Evolutionary conservation across 352 stramenopile species (phyloP).

Genomic region (Peronosclerospora sorghi): DNA sequence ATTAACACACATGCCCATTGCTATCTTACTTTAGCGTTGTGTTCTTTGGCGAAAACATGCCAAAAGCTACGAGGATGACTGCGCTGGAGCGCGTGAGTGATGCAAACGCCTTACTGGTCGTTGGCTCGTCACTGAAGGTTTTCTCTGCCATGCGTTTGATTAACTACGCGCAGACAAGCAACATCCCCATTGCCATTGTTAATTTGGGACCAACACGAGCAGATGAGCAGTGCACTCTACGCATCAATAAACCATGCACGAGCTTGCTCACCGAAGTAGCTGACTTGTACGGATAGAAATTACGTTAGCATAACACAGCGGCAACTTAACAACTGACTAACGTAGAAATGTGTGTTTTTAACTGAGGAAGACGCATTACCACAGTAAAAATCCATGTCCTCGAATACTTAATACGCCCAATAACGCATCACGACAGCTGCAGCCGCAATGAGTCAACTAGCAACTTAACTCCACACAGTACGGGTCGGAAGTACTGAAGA

Average conservation of each 20-base stretch:
- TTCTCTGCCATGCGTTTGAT: slow-evolving; percentile 91
- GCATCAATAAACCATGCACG: slow-evolving; percentile 54
- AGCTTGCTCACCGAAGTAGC: slow-evolving; percentile 36
- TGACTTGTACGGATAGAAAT: slow-evolving; percentile 15
- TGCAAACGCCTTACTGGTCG: slow-evolving; percentile 84
- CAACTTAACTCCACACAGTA: slow-evolving; percentile 42
- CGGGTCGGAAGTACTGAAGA: slow-evolving; percentile 31
- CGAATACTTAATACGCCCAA: slow-evolving; percentile 26
- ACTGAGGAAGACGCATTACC: slow-evolving; percentile 11
- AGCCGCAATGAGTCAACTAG: slow-evolving; percentile 3
- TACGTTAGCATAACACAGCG: slow-evolving; percentile 3
- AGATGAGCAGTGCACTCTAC: slow-evolving; percentile 67
- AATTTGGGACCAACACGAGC: slow-evolving; percentile 83
- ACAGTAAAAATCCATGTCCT: slow-evolving; percentile 14
- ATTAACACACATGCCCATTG: background rate
- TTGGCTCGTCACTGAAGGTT: slow-evolving; percentile 91
- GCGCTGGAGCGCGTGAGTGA: slow-evolving; percentile 63
- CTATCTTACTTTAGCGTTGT: slow-evolving; percentile 65
- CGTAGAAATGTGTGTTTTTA: slow-evolving; percentile 7
- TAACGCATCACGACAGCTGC: slow-evolving; percentile 10
- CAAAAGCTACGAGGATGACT: slow-evolving; percentile 52
- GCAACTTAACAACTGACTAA: slow-evolving; percentile 2
- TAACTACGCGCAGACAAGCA: slow-evolving; percentile 47
- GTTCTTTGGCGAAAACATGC: slow-evolving; percentile 96
- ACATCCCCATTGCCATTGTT: slow-evolving; percentile 75